Base-by-base conservation (phyloP, 805 yeast genomes). In the Candida xiaguanensis region DNA sequence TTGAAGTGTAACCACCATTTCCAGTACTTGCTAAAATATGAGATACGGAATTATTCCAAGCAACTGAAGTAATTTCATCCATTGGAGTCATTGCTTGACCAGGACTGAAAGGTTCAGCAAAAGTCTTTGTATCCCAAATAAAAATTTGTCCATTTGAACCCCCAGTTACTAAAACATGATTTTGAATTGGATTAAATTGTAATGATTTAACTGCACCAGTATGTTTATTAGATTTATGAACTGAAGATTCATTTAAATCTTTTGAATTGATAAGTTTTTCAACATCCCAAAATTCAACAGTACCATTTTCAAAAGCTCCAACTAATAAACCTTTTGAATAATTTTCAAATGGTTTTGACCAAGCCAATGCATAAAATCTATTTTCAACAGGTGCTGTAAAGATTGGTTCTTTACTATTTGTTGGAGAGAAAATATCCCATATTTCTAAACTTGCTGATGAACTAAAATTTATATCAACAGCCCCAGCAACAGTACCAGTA, bases 401-500 rank as follows among this genome's bases (percentile, higher is more conserved):
- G 18, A 67, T 47, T 2, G 72, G 72, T 32, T 51, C 55, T 22
- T 48, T 38, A 18, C 48, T 53, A 36, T 53, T 49, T 31, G 67
- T 56, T 34, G 63, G 48, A 4, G 64, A 58, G 41, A 81, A 71
- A 8, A 85, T 73, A 44, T 84, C 80, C 85, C 95, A 84, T 44
- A 93, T 70, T 52, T 88, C 90, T 42, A 93, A 65, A n/a, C 75
- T 63, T 2, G 96, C 80, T 20, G 80, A 73, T 15, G 93, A 79
- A 29, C 90, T 80, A 61, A 90, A 90, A 56, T 83, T 80, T 31
- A 85, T 85, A 58, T 88, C 96, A 51, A 93, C 84, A 11, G 96
- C 95, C 6, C 98, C 98, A 0, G 98, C 90, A n/a, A 87, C 85
- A 0, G 96, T 85, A 16, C 96, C 99, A 1, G 96, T 78, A 16